Evolutionary conservation across 331 rosid species (phyloP).

Genomic region (Quercus phellos): DNA sequence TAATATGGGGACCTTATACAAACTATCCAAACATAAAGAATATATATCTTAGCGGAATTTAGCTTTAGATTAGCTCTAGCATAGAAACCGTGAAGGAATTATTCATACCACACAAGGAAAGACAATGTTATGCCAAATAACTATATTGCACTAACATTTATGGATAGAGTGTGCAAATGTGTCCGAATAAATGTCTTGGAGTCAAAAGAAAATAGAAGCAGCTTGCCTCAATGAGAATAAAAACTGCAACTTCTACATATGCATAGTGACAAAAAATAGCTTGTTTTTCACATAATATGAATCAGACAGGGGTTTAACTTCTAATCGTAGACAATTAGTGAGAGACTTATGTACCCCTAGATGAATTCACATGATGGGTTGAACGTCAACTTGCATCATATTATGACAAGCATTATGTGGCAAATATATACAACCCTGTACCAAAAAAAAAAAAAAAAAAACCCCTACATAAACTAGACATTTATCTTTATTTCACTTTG

Average conservation of each 20-base stretch:
- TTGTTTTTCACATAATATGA: background rate
- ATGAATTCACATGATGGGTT: background rate
- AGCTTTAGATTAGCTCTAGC: background rate
- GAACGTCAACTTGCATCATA: background rate
- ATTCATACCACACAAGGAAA: background rate
- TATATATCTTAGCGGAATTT: background rate
- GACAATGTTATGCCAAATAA: background rate
- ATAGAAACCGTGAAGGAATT: background rate
- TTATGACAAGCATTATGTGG: background rate
- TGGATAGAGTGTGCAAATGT: background rate
- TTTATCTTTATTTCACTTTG: slow-evolving; percentile 24
- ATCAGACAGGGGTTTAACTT: background rate
- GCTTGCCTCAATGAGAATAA: background rate
- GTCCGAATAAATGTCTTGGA: background rate
- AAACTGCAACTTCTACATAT: too few relatives aligned
- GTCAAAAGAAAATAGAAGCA: background rate
- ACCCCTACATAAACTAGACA: too few relatives aligned
- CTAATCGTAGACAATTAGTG: background rate
- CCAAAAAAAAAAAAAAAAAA: too few relatives aligned
- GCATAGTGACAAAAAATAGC: background rate
- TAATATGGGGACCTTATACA: background rate
- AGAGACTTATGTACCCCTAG: background rate
- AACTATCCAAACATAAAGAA: background rate
- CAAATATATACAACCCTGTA: background rate
- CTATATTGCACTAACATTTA: background rate